Evolutionary conservation across 2,329 filamentous ascomycete genomes (phyloP).

Genomic region (Sarocladium strictum): DNA sequence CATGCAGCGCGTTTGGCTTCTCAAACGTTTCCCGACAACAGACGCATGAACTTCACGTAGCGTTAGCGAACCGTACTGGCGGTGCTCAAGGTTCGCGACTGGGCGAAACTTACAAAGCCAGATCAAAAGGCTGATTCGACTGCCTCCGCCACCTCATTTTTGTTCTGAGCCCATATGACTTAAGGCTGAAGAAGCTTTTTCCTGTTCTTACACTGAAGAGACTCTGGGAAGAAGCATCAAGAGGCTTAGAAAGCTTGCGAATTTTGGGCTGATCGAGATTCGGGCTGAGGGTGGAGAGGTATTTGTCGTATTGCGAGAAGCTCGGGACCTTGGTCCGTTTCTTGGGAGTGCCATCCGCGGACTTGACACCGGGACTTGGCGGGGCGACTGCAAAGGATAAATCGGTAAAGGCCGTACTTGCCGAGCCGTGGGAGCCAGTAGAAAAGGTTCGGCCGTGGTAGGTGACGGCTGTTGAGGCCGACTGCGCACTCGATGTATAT

Average conservation of each 20-base stretch:
- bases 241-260: slow-evolving; percentile 24
- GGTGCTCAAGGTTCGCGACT: not conserved
- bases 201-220: slow-evolving; percentile 39
- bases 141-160: slow-evolving; percentile 38
- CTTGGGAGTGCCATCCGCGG: slow-evolving; percentile 13
- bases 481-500: slow-evolving; percentile 34
- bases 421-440: slow-evolving; percentile 34
- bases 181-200: slow-evolving; percentile 39
- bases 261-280: slow-evolving; percentile 37
- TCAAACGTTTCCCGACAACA: slow-evolving; percentile 51
- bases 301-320: slow-evolving; percentile 48
- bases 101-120: slow-evolving; percentile 23
- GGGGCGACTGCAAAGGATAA: slow-evolving; percentile 33
- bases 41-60: slow-evolving; percentile 42
- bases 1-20: slow-evolving; percentile 36
- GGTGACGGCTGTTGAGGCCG: slow-evolving; percentile 32
- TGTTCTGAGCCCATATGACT: slow-evolving; percentile 32
- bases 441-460: slow-evolving; percentile 40
- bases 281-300: slow-evolving; percentile 38
- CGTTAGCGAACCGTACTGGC: not conserved
- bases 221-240: slow-evolving; percentile 28
- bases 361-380: slow-evolving; percentile 14
- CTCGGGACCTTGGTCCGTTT: slow-evolving; percentile 33
- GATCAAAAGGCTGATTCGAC: slow-evolving; percentile 24
- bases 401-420: slow-evolving; percentile 34